Conservation (phyloP, 2,329 filamentous ascomycete species). For the Pseudogymnoascus pannorum region DNA sequence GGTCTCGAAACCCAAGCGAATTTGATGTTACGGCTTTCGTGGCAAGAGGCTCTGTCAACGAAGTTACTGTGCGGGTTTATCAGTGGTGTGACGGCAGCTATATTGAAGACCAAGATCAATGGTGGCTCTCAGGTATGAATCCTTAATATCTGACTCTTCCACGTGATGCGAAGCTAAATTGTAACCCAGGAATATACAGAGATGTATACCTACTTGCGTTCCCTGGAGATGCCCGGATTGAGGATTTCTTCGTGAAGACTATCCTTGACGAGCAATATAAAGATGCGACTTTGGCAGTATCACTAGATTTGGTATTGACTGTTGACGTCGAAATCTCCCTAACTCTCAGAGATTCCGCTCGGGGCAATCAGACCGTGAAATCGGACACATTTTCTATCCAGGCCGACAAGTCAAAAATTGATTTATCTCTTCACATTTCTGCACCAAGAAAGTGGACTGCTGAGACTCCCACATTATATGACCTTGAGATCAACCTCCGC, state of each 20-base stretch:
- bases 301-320: slow-evolving; percentile 36
- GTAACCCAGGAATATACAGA: slow-evolving; percentile 49
- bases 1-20: slow-evolving; percentile 60
- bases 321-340: slow-evolving; percentile 31
- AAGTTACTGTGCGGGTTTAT: slow-evolving; percentile 58
- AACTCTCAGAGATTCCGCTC: slow-evolving; percentile 16
- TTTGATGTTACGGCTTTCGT: slow-evolving; percentile 57
- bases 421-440: slow-evolving; percentile 29
- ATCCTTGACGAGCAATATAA: slow-evolving; percentile 44
- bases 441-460: slow-evolving; percentile 62
- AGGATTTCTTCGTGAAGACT: slow-evolving; percentile 51
- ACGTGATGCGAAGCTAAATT: neutral
- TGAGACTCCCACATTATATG: slow-evolving; percentile 56
- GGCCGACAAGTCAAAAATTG: neutral
- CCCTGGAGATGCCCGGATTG: slow-evolving; percentile 41
- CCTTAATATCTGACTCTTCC: neutral
- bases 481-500: slow-evolving; percentile 39
- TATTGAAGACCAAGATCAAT: slow-evolving; percentile 63
- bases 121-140: slow-evolving; percentile 53
- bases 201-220: slow-evolving; percentile 57
- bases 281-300: slow-evolving; percentile 39
- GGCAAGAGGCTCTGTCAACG: slow-evolving; percentile 40
- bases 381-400: slow-evolving; percentile 5
- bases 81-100: slow-evolving; percentile 64
- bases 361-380: slow-evolving; percentile 1